Evolutionary conservation across 2,329 filamentous ascomycete species (phyloP).

Genomic region (Diaporthe citriasiana): DNA sequence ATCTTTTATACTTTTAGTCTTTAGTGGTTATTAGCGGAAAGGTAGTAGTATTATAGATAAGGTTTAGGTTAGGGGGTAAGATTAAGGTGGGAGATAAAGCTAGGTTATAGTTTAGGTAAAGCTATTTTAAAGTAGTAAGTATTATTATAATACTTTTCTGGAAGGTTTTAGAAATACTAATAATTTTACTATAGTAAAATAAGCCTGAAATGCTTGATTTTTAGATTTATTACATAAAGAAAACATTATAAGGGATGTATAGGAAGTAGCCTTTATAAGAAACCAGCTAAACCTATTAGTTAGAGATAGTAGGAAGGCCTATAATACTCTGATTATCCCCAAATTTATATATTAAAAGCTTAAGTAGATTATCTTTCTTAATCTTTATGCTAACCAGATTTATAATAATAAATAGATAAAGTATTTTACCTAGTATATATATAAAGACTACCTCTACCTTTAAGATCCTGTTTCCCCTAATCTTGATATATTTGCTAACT

Average conservation of each 20-base stretch:
- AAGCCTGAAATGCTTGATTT: not conserved
- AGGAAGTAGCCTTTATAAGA: not conserved
- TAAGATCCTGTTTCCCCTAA: not conserved
- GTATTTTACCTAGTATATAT: not conserved
- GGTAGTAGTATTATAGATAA: not conserved
- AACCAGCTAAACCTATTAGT: not conserved
- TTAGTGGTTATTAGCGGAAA: not conserved
- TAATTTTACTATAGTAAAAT: not conserved
- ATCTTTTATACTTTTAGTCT: not conserved
- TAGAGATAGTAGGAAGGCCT: not conserved
- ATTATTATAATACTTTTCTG: too few species aligned
- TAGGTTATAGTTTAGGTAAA: not conserved
- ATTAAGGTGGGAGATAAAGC: not conserved
- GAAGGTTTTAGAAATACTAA: not conserved
- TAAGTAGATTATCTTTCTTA: not conserved
- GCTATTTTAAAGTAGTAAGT: not conserved
- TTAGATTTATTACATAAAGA: not conserved
- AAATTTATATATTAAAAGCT: not conserved
- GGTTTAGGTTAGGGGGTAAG: not conserved
- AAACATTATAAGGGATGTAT: not conserved
- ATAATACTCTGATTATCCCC: not conserved
- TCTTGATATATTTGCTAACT: not conserved
- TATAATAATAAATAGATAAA: constrained; percentile 1
- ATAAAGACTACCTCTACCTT: not conserved
- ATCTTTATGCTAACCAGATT: not conserved